Evolutionary conservation across 768 basidiomycete genomes (phyloP), one percentile per base, ranked within the genome.

Genomic region (Leccinum arenicola): DNA sequence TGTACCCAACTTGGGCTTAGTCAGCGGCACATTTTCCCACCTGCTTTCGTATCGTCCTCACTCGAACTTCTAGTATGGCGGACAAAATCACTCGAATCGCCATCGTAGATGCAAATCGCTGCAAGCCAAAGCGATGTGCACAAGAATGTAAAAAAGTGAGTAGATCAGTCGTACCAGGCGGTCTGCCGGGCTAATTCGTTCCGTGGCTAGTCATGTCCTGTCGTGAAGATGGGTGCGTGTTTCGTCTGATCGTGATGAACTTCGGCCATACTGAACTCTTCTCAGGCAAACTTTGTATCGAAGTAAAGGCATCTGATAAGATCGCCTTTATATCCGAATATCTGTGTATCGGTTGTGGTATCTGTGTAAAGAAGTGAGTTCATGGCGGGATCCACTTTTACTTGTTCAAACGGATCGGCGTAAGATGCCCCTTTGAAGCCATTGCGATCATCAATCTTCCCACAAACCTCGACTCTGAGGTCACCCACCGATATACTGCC

Each of bases 291-390:
- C 81, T 99, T 23, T 99, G 97, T 80, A 98, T 98, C 66, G 97
- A 98, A 77, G 97, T 99, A 64, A 95, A 94, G 74, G 73, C 96
- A 14, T 84, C 87, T 8, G 95, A 97, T 78, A 98, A 98, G 81
- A 97, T 98, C 75, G 90, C 97, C 2, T 98, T 95, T 83, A 91
- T 99, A 77, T 98, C 97, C 27, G 97, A 99, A 74, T 95, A 96
- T 73, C 81, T 99, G 56, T 99, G 97, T 73, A 99, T 99, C 61
- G 97, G 97, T 68, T 99, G 97, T 75, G 97, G 97, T 91, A 98
- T 99, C 70, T 99, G 97, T 73, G 95, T 98, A 35, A 98, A 98
- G 79, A 99, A 98, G 96, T 97, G 70, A 72, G 89, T 77, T 33
- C 21, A 27, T 52, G 35, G 17, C 48, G 45, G 33, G 38, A 1